Base-by-base conservation (phyloP, 2,329 filamentous ascomycete genomes). In the Celoporthe dispersa region DNA sequence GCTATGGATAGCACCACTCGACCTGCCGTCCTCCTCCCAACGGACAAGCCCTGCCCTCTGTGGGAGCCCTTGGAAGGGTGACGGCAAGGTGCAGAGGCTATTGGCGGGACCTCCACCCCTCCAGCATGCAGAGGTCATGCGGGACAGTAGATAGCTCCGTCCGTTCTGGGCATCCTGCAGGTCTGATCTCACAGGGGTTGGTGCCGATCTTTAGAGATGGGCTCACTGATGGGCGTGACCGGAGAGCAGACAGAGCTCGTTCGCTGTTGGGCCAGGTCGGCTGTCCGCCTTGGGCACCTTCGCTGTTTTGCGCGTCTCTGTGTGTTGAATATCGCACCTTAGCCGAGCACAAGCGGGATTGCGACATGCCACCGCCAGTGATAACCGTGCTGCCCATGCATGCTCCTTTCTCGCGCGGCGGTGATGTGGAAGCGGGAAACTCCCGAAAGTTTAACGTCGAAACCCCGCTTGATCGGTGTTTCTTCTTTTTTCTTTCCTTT, bases 11-110 rank as follows among this genome's bases (percentile, higher is more conserved):
- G 71, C 69, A 62, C 68, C 70, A 59, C 64, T 69, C 64, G 33
- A 57, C 41, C 67, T 64, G 68, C 65, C 62, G 68, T 55, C 65
- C 57, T 63, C 53, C 53, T 74, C 75, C 75, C 75, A 76, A 77
- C 70, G 68, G 77, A 74, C 75, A 75, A 75, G 75, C 75, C 75
- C 74, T 76, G 77, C 75, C 73, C 41, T 48, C 41, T 48, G 25
- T 12, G 33, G 35, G 19, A 16, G 9, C 35, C 60, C 60, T 39
- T 25, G 14, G 44, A 59, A 51, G 55, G 62, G 61, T 41, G 63
- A 66, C 69, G 67, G 64, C 61, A 77, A 76, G 77, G 76, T 75
- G 74, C 74, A 68, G 74, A 74, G 44, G 74, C 73, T 73, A 77
- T 77, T 77, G 76, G 75, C 70, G 74, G 75, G 75, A 73, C 71